phyloP scores from a whole-genome alignment of 2,329 filamentous ascomycete genomes.

The Verticillium nubilum region DNA sequence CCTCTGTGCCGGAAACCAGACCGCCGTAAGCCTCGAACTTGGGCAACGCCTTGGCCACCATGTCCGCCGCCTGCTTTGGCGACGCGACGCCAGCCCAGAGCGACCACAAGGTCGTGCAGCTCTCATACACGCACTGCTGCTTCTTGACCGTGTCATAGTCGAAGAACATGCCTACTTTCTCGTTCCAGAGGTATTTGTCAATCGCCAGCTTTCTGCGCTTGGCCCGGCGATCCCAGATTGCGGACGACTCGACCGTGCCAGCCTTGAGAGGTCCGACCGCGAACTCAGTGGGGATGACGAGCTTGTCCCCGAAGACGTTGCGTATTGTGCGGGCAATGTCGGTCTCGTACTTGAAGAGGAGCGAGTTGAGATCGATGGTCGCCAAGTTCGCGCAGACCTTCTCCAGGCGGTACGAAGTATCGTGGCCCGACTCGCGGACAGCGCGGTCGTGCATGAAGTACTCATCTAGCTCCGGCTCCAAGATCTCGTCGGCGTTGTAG shows the following conservation, averaged over 20 bases:
- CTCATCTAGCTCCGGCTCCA: conserved; percentile 84
- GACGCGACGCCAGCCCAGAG: conserved; percentile 91
- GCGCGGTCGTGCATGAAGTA: conserved; percentile 97
- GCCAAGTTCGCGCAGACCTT: conserved; percentile 81
- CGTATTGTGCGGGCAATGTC: conserved; percentile 88
- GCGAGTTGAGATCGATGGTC: conserved; percentile 89
- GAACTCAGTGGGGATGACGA: conserved; percentile 80
- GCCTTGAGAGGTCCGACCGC: conserved; percentile 62
- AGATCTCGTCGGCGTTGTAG: conserved; percentile 74
- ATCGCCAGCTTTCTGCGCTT: conserved; percentile 79
- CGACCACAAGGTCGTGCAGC: conserved; percentile 91
- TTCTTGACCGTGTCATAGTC: conserved; percentile 88
- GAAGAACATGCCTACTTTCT: conserved; percentile 91
- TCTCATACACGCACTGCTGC: conserved; percentile 79
- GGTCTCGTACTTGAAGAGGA: conserved; percentile 94
- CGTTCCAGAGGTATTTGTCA: conserved; percentile 92
- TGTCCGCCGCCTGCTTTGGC: conserved; percentile 75
- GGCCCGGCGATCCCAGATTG: conserved; percentile 84
- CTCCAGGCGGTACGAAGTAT: conserved; percentile 92
- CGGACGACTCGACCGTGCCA: conserved; percentile 72
- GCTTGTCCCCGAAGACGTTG: conserved; percentile 73
- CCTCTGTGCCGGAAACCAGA: conserved; percentile 81
- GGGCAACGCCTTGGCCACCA: conserved; percentile 78
- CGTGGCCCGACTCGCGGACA: conserved; percentile 92
- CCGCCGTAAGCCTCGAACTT: conserved; percentile 86